Evolutionary conservation across 1,284 basidiomycete species (phyloP), one percentile per base, ranked within the genome.

Genomic region (Cutaneotrichosporon cutaneum): DNA sequence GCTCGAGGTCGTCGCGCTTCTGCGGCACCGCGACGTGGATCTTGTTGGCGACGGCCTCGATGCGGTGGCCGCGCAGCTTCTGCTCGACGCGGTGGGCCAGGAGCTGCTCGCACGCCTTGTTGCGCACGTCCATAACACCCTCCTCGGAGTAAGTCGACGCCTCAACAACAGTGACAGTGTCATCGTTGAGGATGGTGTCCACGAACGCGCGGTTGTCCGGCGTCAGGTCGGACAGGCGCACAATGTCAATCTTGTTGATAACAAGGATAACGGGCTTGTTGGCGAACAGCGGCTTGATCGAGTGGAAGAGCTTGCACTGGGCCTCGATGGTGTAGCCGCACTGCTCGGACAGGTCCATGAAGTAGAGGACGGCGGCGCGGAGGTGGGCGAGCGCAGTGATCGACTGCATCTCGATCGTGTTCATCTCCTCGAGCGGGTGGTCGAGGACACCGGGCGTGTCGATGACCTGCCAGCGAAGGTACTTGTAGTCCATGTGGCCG

Each of bases 361-460:
- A 97, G 82, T 96, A 97, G 73, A 97, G 81, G 14, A 96, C 85
- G 71, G 91, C 94, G 67, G 88, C 87, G 80, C 94, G 91, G 50
- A 97, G 81, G 81, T 97, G 94, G 3, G 94, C 94, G 66, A 97
- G 83, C 9, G 94, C 94, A 44, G 93, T 97, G 79, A 97, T 94
- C 72, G 90, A 94, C 83, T 97, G 94, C 93, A 97, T 97, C 82
- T 97, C 94, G 70, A 97, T 97, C 63, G 94, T 96, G 84, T 96
- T 96, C 94, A 97, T 96, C 64, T 97, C 94, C 80, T 97, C 94
- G 48, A 97, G 84, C 2, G 94, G 94, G 78, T 95, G 92, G 62
- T 79, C 78, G 58, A 95, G 83, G 62, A 95, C 88, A 65, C 93
- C 93, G 13, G 93, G 92, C 44, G 92, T 95, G 83, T 94, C 93